Evolutionary conservation across 1,284 basidiomycete species (phyloP), one percentile per base, ranked within the genome.

Genomic region (Irpex lacteus): DNA sequence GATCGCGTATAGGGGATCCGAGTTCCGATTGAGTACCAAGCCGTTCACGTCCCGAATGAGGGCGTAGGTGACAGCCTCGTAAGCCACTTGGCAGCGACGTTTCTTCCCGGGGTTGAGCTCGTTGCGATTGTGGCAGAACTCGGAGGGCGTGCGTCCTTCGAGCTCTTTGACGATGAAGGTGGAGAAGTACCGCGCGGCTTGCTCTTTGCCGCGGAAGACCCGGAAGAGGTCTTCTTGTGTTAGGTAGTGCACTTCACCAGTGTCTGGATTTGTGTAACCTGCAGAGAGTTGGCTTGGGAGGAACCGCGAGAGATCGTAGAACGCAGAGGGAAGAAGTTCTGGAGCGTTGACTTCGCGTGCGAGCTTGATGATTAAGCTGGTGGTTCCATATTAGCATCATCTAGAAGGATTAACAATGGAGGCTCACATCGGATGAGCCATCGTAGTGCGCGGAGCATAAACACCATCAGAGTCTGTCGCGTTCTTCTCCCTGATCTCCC

Each of bases 111-210:
- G 74, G 65, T 84, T 78, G 7, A 75, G 63, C 37, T 86, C 81
- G 68, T 79, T 75, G 19, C 77, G 77, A 70, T 84, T 78, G 9
- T 81, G 66, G 72, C 89, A 91, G 61, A 71, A 74, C 8, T 74
- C 57, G 5, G 85, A 83, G 5, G 85, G 77, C 32, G 78, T 70
- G 60, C 89, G 79, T 55, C 85, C 85, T 75, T 91, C 89, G 38
- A 91, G 80, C 63, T 89, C 82, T 69, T 85, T 85, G 62, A 88
- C 86, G 68, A 91, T 82, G 72, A 91, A 91, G 15, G 86, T 88
- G 5, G 89, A 90, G 61, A 91, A 82, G 74, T 85, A 91, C 55
- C 89, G 85, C 9, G 87, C 86, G 2, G 84, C 82, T 62, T 86
- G 82, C 75, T 91, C 90, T 63, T 88, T 86, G 6, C 90, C 89